These are phyloP conservation scores for Microbotryum lychnidis-dioicae DNA, from an alignment of 1,284 basidiomycete species.

Conservation along the genomic window DNA sequence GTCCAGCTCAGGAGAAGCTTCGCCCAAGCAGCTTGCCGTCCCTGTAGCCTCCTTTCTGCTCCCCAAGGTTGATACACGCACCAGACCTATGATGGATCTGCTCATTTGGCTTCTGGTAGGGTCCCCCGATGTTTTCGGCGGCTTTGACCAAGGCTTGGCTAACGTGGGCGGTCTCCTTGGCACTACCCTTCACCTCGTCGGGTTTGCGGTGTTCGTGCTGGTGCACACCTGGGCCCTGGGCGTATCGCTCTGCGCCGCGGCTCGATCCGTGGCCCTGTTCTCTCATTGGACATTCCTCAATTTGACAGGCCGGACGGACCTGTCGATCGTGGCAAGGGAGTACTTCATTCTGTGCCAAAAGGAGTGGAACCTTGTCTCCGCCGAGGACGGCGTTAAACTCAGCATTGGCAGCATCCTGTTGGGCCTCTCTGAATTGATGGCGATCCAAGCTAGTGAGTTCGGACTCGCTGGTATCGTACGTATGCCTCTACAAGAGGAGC, in stretches of 20 bases:
- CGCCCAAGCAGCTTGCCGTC: not conserved
- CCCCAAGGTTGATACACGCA: not conserved
- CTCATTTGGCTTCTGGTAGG: slow-evolving; percentile 20
- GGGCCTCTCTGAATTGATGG: slow-evolving; percentile 10
- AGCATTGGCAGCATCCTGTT: slow-evolving; percentile 3
- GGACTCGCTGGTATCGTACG: no score
- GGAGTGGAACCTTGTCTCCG: slow-evolving; percentile 23
- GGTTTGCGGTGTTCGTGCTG: slow-evolving; percentile 23
- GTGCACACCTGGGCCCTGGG: slow-evolving; percentile 11
- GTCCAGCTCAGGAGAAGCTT: no score
- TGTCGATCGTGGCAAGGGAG: slow-evolving; percentile 9
- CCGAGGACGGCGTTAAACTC: slow-evolving; percentile 14
- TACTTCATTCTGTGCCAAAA: slow-evolving; percentile 14
- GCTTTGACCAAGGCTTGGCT: slow-evolving; percentile 3
- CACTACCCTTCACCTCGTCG: slow-evolving; percentile 15
- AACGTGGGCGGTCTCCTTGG: slow-evolving; percentile 23
- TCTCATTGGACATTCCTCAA: slow-evolving; percentile 20
- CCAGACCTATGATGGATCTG: slow-evolving; percentile 4
- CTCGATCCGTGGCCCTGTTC: slow-evolving; percentile 7
- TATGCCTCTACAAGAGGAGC: not conserved
- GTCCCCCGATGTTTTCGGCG: not conserved
- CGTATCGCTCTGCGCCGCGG: not conserved
- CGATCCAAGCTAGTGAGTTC: slow-evolving; percentile 19
- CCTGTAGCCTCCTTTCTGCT: not conserved
- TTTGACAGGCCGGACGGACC: slow-evolving; percentile 20